Evolutionary conservation across 164 flowering plant genomes (phyloP), one percentile per base, ranked within the genome.

Genomic region (Dillenia suffruticosa): DNA sequence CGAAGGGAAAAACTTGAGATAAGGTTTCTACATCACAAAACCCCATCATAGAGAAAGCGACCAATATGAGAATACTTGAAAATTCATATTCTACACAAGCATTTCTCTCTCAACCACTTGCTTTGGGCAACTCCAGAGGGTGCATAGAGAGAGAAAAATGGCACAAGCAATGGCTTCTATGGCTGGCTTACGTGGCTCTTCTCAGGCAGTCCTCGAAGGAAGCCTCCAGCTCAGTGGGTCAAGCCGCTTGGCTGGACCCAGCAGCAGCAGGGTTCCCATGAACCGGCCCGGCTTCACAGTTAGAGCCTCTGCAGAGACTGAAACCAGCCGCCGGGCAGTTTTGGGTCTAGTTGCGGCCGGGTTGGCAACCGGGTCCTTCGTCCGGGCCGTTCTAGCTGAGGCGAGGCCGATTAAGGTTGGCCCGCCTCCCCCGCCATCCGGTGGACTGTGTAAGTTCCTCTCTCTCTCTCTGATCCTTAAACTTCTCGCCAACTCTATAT

Each of bases 111-210:
- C 46, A n/a, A 51, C 51, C 45, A 1, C 65, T 44, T 14, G 12
- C 11, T 46, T 16, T 12, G 32, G 26, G 10, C 46, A 45, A 9
- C 1, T 40, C 47, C 19, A 53, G 5, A 49, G 55, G 44, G 15
- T 19, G 22, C 22, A 19, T 19, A 50, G 49, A 64, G 53, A 56
- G 19, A 15, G 15, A 43, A 12, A 60, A 61, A 88, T 87, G 92
- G 96, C 92, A 47, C 94, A 90, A 63, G 85, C 92, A 14, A 82
- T 93, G 89, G 89, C 98, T 63, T 93, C 97, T n/a, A 88, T 87
- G 88, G 71, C 87, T 40, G 94, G 98, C 46, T 64, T 88, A 65
- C 78, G 81, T 59, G 87, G 88, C 66, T 61, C 82, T 11, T 79
- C 96, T 46, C 91, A 80, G 57, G 86, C 84, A 6, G 94, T 86